A percentile compares a stretch with the other conserved stretches of the same genome.
These are phyloP conservation scores for Sechiopsis laciniata DNA, from an alignment of 306 rosid genomes.

Conservation along the genomic window DNA sequence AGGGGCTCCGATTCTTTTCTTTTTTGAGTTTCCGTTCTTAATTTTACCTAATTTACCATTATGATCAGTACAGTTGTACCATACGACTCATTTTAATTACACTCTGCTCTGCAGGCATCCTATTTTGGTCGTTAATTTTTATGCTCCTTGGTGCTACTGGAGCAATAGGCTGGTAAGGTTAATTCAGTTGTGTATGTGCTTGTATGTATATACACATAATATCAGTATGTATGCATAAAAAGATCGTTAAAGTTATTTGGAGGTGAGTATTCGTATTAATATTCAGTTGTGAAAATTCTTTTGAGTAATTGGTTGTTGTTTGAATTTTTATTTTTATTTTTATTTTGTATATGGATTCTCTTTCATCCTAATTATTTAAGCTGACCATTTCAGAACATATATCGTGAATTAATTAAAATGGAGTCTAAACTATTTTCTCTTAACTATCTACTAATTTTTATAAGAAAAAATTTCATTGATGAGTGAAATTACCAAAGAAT, in stretches of 20 bases:
- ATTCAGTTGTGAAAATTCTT: not conserved
- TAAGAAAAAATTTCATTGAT: too few relatives aligned
- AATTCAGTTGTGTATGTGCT: conserved; percentile 3
- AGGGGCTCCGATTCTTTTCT: not conserved
- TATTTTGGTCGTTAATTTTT: conserved; percentile 75
- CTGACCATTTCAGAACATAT: conserved; percentile 2
- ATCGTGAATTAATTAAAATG: not conserved
- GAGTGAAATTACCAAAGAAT: too few relatives aligned
- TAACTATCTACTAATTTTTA: too few relatives aligned
- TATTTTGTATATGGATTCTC: not conserved
- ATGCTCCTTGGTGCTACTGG: conserved; percentile 98
- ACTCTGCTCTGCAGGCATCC: conserved; percentile 54
- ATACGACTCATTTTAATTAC: conserved; percentile 20
- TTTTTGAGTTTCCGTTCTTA: not conserved
- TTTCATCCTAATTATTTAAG: not conserved
- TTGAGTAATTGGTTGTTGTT: not conserved
- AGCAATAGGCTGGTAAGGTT: conserved; percentile 81
- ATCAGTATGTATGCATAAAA: not conserved
- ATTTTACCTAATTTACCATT: not conserved
- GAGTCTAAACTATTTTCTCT: not conserved
- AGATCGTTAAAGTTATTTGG: not conserved
- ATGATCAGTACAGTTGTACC: conserved; percentile 9
- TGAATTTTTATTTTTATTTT: not conserved
- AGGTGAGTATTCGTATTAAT: not conserved
- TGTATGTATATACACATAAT: not conserved